Conservation (phyloP, 208 protist genomes). For the Trypanosoma theileri region DNA sequence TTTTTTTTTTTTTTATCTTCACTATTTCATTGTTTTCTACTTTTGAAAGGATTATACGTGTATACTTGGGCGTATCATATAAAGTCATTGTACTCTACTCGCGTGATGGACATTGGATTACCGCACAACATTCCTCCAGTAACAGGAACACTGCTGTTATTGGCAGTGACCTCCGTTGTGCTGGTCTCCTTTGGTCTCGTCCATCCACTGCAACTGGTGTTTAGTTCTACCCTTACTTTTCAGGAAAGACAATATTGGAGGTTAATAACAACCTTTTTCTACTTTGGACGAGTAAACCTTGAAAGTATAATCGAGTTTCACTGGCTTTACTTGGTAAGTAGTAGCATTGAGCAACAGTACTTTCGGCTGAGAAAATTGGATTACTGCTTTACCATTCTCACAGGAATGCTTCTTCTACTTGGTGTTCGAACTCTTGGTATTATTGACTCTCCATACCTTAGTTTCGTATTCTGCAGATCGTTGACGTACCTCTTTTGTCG, state of each 20-base stretch:
- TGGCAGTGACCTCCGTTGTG: conserved; percentile 37
- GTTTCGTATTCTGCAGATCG: conserved; percentile 44
- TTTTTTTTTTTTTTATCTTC: background rate
- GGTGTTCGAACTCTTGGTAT: conserved; percentile 35
- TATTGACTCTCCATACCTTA: conserved; percentile 62
- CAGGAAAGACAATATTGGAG: conserved; percentile 87
- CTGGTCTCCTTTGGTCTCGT: conserved; percentile 59
- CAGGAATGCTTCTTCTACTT: conserved; percentile 49
- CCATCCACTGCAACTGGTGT: conserved; percentile 67
- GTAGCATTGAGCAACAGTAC: conserved; percentile 66
- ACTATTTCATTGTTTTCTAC: background rate
- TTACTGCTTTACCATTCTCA: conserved; percentile 66
- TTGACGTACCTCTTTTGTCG: conserved; percentile 80
- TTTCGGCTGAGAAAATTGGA: conserved; percentile 58
- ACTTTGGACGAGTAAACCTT: conserved; percentile 53
- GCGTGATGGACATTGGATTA: conserved; percentile 19
- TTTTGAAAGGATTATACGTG: background rate
- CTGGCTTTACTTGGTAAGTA: conserved; percentile 67
- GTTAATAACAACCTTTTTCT: conserved; percentile 75
- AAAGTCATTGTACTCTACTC: background rate
- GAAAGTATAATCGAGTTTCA: conserved; percentile 59
- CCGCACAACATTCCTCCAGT: conserved; percentile 34
- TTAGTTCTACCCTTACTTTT: conserved; percentile 65
- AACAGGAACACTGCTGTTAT: conserved; percentile 34
- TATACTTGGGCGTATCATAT: background rate